phyloP scores from a whole-genome alignment of 176 grass and related monocot species.

The Luzula sylvatica region DNA sequence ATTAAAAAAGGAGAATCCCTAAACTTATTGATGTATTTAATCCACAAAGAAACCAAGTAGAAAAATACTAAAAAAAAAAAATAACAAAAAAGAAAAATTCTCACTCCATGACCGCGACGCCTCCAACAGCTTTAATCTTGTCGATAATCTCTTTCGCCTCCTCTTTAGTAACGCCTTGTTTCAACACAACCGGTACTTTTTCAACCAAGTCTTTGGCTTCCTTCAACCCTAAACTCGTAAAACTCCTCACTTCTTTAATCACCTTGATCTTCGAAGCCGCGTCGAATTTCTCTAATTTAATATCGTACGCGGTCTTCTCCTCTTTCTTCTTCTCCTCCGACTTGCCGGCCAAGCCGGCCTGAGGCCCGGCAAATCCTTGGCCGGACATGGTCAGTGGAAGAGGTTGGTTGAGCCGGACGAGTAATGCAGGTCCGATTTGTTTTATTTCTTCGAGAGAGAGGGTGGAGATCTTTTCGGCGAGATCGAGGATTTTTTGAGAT shows the following conservation, averaged over 20 bases:
- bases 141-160: constrained; percentile 77
- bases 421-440: constrained; percentile 79
- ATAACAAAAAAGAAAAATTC: not conserved
- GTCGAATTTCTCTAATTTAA: constrained; percentile 95
- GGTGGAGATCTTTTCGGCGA: constrained; percentile 63
- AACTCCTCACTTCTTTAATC: constrained; percentile 92
- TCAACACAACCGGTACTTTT: constrained; percentile 72
- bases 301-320: constrained; percentile 82
- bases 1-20: too few species aligned
- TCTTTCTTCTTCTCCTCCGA: constrained; percentile 88
- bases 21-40: not conserved
- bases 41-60: not conserved
- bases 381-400: constrained; percentile 58
- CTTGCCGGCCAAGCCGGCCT: constrained; percentile 19
- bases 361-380: constrained; percentile 53
- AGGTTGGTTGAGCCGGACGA: constrained; percentile 51
- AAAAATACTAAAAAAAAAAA: constrained; percentile 18
- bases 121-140: constrained; percentile 81
- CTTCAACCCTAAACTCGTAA: constrained; percentile 79
- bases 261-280: constrained; percentile 92
- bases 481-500: constrained; percentile 67
- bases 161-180: constrained; percentile 92
- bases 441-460: constrained; percentile 80
- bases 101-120: constrained; percentile 87
- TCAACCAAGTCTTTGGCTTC: constrained; percentile 90